Conservation (phyloP, 441 rosid genomes). For the California macrophylla region DNA sequence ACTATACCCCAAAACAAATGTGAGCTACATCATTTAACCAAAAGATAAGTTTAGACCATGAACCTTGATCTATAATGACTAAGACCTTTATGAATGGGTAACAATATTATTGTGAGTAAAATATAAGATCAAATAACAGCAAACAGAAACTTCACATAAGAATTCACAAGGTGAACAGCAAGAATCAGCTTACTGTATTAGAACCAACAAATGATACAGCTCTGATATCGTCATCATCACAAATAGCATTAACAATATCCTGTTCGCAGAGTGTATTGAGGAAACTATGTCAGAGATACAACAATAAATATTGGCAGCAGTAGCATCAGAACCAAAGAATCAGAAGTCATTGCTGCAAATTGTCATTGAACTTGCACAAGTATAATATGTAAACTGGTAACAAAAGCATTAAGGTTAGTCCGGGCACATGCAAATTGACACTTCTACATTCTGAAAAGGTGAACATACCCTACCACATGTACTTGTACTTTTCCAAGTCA, state of each 20-base stretch:
- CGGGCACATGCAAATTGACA: neutral
- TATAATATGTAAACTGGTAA: neutral
- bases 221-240: slow-evolving; percentile 64
- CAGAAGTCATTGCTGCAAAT: neutral
- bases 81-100: neutral
- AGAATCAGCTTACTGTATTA: slow-evolving; percentile 52
- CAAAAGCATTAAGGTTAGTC: neutral
- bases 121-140: neutral
- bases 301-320: slow-evolving; percentile 2
- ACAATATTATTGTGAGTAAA: neutral
- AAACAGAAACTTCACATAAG: neutral
- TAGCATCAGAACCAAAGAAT: slow-evolving; percentile 1
- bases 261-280: slow-evolving; percentile 25
- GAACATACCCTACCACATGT: neutral
- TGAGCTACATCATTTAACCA: neutral
- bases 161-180: neutral
- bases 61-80: neutral
- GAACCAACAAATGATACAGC: slow-evolving; percentile 93
- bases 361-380: neutral
- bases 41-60: neutral
- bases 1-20: neutral
- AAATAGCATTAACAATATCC: slow-evolving; percentile 82
- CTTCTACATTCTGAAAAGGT: neutral
- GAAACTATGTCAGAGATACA: neutral
- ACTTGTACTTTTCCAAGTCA: neutral